These are phyloP conservation scores for Neurospora tetrasperma DNA, from an alignment of 495 filamentous ascomycete species.

Conservation along the genomic window DNA sequence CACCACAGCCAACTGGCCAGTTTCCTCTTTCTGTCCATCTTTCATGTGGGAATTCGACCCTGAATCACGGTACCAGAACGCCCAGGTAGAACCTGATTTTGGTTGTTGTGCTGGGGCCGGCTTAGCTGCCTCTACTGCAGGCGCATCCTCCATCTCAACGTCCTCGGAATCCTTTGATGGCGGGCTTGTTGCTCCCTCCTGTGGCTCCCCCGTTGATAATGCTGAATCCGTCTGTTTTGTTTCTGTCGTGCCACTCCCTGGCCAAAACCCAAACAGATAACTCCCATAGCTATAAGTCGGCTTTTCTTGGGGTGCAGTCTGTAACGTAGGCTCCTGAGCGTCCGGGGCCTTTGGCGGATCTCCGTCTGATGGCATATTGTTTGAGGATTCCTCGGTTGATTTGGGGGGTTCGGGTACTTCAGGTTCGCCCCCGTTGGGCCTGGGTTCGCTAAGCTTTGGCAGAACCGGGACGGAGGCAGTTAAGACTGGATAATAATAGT, in stretches of 20 bases:
- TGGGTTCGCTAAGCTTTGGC: slow-evolving; percentile 13
- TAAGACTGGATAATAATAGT: slow-evolving; percentile 8
- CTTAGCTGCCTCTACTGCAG: slow-evolving; percentile 11
- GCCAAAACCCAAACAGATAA: slow-evolving; percentile 47
- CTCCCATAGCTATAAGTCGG: slow-evolving; percentile 16
- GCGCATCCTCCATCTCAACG: slow-evolving; percentile 30
- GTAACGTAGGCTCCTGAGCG: slow-evolving; percentile 13
- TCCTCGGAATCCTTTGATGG: slow-evolving; percentile 23
- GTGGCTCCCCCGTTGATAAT: slow-evolving; percentile 6
- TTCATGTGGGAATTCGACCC: slow-evolving; percentile 30
- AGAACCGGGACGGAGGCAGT: slow-evolving; percentile 3
- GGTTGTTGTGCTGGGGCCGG: slow-evolving; percentile 15
- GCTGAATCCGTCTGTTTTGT: not conserved
- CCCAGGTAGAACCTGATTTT: slow-evolving; percentile 62
- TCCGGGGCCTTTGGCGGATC: slow-evolving; percentile 15
- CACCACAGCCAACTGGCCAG: slow-evolving; percentile 60
- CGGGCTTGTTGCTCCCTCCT: slow-evolving; percentile 8
- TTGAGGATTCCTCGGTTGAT: slow-evolving; percentile 4
- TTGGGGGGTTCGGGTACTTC: slow-evolving; percentile 5
- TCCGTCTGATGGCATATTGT: slow-evolving; percentile 6
- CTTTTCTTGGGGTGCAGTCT: slow-evolving; percentile 6
- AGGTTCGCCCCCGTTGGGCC: slow-evolving; percentile 14
- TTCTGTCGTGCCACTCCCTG: not conserved
- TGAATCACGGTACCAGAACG: slow-evolving; percentile 69
- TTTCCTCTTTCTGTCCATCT: slow-evolving; percentile 24